These are phyloP conservation scores for Aspergillus sp. DNA, from an alignment of 2,329 filamentous ascomycete species.

Conservation along the genomic window DNA sequence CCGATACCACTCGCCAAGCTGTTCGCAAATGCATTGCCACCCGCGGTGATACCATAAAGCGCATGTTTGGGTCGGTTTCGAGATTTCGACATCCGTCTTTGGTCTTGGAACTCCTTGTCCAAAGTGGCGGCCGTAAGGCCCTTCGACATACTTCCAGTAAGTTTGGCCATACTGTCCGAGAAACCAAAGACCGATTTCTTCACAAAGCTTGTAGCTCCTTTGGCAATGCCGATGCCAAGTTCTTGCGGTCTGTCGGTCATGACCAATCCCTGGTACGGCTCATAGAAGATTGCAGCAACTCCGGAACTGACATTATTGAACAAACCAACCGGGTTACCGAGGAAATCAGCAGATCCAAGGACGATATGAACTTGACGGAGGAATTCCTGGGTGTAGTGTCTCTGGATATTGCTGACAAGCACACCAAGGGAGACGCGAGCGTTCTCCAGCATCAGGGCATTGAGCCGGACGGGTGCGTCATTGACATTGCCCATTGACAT, in stretches of 20 bases:
- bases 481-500: constrained; percentile 99
- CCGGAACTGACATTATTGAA: constrained; percentile 99
- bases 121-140: constrained; percentile 91
- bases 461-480: constrained; percentile 90
- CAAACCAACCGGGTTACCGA: constrained; percentile 93
- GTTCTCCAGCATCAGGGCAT: constrained; percentile 92
- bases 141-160: constrained; percentile 96
- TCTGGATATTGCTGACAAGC: constrained; percentile 80
- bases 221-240: constrained; percentile 90
- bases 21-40: constrained; percentile 90
- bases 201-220: constrained; percentile 93
- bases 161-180: constrained; percentile 95
- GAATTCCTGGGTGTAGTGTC: constrained; percentile 95
- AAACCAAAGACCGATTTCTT: constrained; percentile 99
- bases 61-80: constrained; percentile 96
- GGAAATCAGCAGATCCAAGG: constrained; percentile 92
- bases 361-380: constrained; percentile 97
- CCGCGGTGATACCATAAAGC: constrained; percentile 90
- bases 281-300: constrained; percentile 97
- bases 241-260: constrained; percentile 95
- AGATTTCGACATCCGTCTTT: constrained; percentile 86
- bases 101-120: constrained; percentile 98
- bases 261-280: constrained; percentile 96
- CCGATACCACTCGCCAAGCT: constrained; percentile 92
- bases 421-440: constrained; percentile 85